phyloP scores from a whole-genome alignment of 2,329 filamentous ascomycete species.

The Curvularia eragrostidis region DNA sequence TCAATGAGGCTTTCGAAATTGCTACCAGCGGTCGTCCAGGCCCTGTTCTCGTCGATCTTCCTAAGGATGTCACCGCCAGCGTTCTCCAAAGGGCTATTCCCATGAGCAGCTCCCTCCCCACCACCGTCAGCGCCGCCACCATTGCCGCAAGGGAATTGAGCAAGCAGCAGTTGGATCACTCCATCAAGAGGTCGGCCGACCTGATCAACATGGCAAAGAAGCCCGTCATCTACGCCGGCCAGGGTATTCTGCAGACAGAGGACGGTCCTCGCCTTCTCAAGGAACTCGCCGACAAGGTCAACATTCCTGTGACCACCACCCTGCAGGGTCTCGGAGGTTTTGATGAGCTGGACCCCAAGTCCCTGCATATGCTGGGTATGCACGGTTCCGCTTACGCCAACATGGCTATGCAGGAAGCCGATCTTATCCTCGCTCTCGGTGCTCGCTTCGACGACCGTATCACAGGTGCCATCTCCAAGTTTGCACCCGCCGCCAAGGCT shows the following conservation, averaged over 20 bases:
- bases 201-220: conserved; percentile 91
- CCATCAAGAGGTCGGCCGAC: conserved; percentile 77
- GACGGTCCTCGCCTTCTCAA: conserved; percentile 81
- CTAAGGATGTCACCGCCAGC: conserved; percentile 93
- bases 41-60: conserved; percentile 92
- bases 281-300: conserved; percentile 86
- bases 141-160: conserved; percentile 77
- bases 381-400: conserved; percentile 97
- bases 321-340: conserved; percentile 91
- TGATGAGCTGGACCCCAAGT: conserved; percentile 92
- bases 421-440: conserved; percentile 93
- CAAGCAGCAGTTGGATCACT: conserved; percentile 73
- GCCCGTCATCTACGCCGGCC: conserved; percentile 92
- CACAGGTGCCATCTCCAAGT: conserved; percentile 79
- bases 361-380: conserved; percentile 98
- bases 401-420: conserved; percentile 96
- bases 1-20: conserved; percentile 98
- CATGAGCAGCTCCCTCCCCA: conserved; percentile 73
- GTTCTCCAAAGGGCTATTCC: conserved; percentile 86
- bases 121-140: conserved; percentile 84
- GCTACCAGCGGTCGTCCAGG: conserved; percentile 92
- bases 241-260: conserved; percentile 81
- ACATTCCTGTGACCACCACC: conserved; percentile 94
- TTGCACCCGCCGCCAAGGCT: conserved; percentile 84
- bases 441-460: conserved; percentile 97